Percentiles rank a stretch among this genome's conserved stretches.
These are phyloP conservation scores for Bruguiera gymnorhiza DNA, from an alignment of 345 rosid genomes.

Conservation along the genomic window DNA sequence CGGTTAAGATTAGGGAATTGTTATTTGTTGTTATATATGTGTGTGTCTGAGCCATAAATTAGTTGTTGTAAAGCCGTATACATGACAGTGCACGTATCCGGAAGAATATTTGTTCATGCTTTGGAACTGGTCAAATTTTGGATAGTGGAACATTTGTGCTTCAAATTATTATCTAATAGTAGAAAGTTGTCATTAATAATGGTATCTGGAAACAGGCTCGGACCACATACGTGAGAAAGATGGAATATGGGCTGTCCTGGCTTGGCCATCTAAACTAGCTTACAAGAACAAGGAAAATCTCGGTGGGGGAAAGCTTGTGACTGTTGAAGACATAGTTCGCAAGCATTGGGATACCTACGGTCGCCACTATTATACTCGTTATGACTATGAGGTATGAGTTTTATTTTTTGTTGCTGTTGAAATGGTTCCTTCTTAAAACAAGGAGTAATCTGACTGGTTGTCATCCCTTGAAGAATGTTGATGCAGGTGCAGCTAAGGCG, in stretches of 20 bases:
- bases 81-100: too few species aligned
- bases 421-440: background rate
- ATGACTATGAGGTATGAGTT: slow-evolving; percentile 81
- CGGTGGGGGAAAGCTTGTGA: slow-evolving; percentile 64
- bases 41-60: too few species aligned
- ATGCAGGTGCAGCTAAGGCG: slow-evolving; percentile 85
- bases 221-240: slow-evolving; percentile 99
- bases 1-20: too few species aligned
- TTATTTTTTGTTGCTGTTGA: slow-evolving; percentile 5
- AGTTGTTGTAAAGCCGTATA: too few species aligned
- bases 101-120: too few species aligned
- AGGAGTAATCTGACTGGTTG: slow-evolving; percentile 19
- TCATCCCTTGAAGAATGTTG: slow-evolving; percentile 70
- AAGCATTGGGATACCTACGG: slow-evolving; percentile 88
- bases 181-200: slow-evolving; percentile 11
- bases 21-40: too few species aligned
- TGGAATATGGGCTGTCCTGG: slow-evolving; percentile 99
- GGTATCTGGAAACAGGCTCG: slow-evolving; percentile 55
- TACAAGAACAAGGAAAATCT: slow-evolving; percentile 70
- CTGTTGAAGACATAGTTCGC: slow-evolving; percentile 90
- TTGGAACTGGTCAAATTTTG: slow-evolving; percentile 67
- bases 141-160: background rate
- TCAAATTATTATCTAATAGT: background rate
- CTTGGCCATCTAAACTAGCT: slow-evolving; percentile 95
- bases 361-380: slow-evolving; percentile 96